Percentiles rank a stretch among this genome's conserved stretches.
phyloP scores from a whole-genome alignment of 2,329 filamentous ascomycete genomes.

The Talaromyces sp. region DNA sequence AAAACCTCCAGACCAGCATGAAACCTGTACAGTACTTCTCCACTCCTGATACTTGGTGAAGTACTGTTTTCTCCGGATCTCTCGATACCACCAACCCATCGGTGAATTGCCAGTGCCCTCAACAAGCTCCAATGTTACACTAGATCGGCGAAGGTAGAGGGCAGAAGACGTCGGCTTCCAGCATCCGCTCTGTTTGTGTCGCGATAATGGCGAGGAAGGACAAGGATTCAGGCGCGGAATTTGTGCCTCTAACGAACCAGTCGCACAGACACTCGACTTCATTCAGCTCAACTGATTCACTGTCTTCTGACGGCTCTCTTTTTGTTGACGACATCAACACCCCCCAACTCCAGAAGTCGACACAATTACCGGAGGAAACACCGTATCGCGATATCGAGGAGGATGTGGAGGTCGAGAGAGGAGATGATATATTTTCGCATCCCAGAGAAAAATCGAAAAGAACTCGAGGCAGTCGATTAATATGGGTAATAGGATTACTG shows the following conservation, averaged over 20 bases:
- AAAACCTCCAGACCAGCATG: neutral
- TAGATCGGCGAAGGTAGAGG: neutral
- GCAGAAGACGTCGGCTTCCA: neutral
- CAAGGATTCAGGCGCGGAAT: conserved; percentile 17
- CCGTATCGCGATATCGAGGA: conserved; percentile 34
- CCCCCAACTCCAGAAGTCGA: conserved; percentile 8
- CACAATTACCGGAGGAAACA: conserved; percentile 10
- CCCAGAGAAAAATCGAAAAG: conserved; percentile 23
- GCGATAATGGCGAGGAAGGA: conserved; percentile 9
- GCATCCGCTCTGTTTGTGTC: neutral
- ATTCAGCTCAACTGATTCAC: conserved; percentile 20
- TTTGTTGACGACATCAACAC: conserved; percentile 17
- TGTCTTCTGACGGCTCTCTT: neutral
- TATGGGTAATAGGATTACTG: conserved; percentile 39
- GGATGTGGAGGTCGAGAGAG: conserved; percentile 25
- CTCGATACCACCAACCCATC: neutral
- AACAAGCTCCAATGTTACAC: conserved; percentile 2
- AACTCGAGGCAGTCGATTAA: conserved; percentile 30
- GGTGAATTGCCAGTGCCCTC: neutral
- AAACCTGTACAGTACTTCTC: neutral
- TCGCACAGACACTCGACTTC: conserved; percentile 25
- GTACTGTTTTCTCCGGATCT: too few relatives aligned
- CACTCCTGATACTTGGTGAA: neutral
- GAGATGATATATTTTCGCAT: conserved; percentile 24
- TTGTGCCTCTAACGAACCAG: conserved; percentile 24